These are phyloP conservation scores for Chenopodium berlandieri DNA, from an alignment of 148 eudicot genomes.

Conservation along the genomic window DNA sequence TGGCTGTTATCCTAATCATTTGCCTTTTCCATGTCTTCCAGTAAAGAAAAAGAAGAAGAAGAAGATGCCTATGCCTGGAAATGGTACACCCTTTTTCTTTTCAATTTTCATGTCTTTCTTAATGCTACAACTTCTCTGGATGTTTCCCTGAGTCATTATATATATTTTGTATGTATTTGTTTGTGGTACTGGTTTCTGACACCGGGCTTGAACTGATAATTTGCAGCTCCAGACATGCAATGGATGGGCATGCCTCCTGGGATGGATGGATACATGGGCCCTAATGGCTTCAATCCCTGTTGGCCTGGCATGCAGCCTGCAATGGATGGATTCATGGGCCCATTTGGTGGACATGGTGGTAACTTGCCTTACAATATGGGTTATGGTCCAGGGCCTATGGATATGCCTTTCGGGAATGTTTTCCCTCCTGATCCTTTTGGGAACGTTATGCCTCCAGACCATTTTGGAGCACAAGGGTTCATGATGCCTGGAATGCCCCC, in stretches of 20 bases:
- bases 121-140: not conserved
- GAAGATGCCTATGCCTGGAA: constrained; percentile 58
- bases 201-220: constrained; percentile 1
- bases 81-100: constrained; percentile 37
- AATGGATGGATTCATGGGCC: constrained; percentile 56
- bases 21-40: constrained; percentile 42
- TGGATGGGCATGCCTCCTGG: constrained; percentile 65
- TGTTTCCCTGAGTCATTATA: constrained; percentile 29
- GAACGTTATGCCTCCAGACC: constrained; percentile 58
- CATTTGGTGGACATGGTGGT: constrained; percentile 53
- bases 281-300: constrained; percentile 64
- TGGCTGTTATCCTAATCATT: constrained; percentile 28
- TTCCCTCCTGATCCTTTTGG: constrained; percentile 71
- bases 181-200: constrained; percentile 25
- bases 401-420: constrained; percentile 62
- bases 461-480: constrained; percentile 52
- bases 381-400: constrained; percentile 58
- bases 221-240: constrained; percentile 77
- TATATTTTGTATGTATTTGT: not conserved
- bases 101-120: not conserved
- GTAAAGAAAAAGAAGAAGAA: constrained; percentile 85
- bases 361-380: constrained; percentile 72
- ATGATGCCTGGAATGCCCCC: constrained; percentile 69
- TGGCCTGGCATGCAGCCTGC: constrained; percentile 85
- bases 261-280: constrained; percentile 60